A percentile compares a stretch with the other conserved stretches of the same genome.
phyloP scores from a whole-genome alignment of 2,329 filamentous ascomycete species.

The Claviceps africana region DNA sequence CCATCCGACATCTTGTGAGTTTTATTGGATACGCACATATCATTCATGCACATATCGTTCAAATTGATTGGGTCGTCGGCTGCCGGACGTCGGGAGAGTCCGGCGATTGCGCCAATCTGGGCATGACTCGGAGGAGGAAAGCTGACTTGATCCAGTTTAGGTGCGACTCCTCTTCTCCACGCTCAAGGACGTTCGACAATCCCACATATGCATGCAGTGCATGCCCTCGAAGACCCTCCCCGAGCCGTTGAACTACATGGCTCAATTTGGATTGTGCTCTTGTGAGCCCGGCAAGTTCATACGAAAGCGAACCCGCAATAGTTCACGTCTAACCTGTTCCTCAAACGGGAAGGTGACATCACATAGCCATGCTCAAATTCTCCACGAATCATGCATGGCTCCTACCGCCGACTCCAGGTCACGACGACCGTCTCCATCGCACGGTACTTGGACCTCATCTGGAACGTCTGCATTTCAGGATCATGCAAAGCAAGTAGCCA shows the following conservation, averaged over 20 bases:
- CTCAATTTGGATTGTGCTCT: not conserved
- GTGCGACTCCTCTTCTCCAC: no score
- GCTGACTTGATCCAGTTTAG: no score
- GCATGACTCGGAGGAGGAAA: no score
- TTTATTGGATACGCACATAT: no score
- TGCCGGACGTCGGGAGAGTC: no score
- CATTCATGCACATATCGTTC: no score
- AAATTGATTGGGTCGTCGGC: no score
- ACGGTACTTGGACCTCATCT: not conserved
- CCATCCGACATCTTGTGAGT: no score
- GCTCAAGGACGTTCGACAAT: no score
- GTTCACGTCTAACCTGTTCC: not conserved
- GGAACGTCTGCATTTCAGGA: not conserved
- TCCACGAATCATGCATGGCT: not conserved
- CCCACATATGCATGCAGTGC: no score
- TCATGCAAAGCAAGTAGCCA: not conserved
- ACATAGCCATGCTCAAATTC: not conserved
- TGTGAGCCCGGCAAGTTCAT: not conserved
- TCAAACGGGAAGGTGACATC: not conserved
- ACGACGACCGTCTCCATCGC: not conserved
- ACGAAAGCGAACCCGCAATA: not conserved
- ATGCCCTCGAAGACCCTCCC: not conserved
- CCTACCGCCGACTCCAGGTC: not conserved
- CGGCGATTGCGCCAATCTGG: no score
- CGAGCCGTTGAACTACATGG: not conserved